A percentile compares a stretch with the other conserved stretches of the same genome.
These are phyloP conservation scores for Elaphomyces granulatus DNA, from an alignment of 495 filamentous ascomycete genomes.

Conservation along the genomic window DNA sequence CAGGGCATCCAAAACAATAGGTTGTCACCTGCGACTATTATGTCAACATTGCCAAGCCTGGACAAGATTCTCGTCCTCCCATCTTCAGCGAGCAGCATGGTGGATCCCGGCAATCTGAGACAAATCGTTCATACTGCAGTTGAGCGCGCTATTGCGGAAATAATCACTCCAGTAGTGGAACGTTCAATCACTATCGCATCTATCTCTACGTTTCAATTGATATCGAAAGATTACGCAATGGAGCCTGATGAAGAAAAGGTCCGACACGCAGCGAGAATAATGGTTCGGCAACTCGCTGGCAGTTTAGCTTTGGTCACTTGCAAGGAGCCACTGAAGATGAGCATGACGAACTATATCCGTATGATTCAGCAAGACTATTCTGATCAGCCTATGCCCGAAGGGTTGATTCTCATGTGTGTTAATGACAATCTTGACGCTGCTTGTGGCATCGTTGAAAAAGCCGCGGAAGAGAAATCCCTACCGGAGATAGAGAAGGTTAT, in stretches of 20 bases:
- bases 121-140: conserved; percentile 73
- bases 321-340: conserved; percentile 89
- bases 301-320: conserved; percentile 93
- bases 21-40: conserved; percentile 57
- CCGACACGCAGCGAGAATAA: conserved; percentile 69
- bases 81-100: conserved; percentile 56
- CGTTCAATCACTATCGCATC: conserved; percentile 94
- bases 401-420: conserved; percentile 87
- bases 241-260: conserved; percentile 81
- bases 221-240: conserved; percentile 89
- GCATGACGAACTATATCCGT: conserved; percentile 94
- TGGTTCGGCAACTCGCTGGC: conserved; percentile 84
- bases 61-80: conserved; percentile 59
- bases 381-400: conserved; percentile 73
- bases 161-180: conserved; percentile 93
- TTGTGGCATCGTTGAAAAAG: conserved; percentile 83
- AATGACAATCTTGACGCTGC: conserved; percentile 94
- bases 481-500: conserved; percentile 91
- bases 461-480: conserved; percentile 81
- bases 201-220: conserved; percentile 84
- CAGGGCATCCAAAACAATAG: conserved; percentile 52
- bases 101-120: conserved; percentile 53
- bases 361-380: conserved; percentile 49
- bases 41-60: conserved; percentile 65
- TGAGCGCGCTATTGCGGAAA: conserved; percentile 78